These are phyloP conservation scores for Komagataella populi DNA, from an alignment of 805 yeast species.

Conservation along the genomic window DNA sequence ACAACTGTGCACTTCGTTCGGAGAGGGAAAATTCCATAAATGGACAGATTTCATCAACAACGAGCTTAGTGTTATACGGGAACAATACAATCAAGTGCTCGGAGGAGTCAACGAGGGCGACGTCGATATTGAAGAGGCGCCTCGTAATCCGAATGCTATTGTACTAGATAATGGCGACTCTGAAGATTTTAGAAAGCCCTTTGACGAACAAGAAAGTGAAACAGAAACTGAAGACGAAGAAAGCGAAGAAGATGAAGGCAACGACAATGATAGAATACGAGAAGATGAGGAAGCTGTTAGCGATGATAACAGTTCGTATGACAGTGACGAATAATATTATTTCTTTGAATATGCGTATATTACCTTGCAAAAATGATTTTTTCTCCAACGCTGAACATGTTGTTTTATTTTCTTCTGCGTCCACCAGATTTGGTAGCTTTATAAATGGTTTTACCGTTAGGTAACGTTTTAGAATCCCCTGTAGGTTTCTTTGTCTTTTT, in stretches of 20 bases:
- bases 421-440: neutral
- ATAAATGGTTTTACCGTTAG: conserved; percentile 46
- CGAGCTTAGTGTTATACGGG: conserved; percentile 34
- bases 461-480: conserved; percentile 35
- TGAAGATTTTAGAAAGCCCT: conserved; percentile 19
- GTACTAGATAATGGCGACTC: conserved; percentile 8
- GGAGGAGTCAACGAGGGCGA: conserved; percentile 28
- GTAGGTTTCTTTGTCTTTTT: conserved; percentile 20
- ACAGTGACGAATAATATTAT: conserved; percentile 3
- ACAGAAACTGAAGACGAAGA: conserved; percentile 4
- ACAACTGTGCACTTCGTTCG: neutral
- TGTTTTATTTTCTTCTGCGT: conserved; percentile 3
- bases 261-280: neutral
- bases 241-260: conserved; percentile 1
- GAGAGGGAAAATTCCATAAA: neutral
- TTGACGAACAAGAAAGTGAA: conserved; percentile 20
- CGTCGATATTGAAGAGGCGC: conserved; percentile 9
- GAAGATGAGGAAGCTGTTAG: neutral
- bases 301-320: neutral
- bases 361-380: neutral
- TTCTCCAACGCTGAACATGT: neutral
- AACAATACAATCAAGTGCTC: conserved; percentile 41
- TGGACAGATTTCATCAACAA: conserved; percentile 41
- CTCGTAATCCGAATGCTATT: conserved; percentile 10
- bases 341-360: neutral